Evolutionary conservation across 179 eudicot species (phyloP).

Genomic region (Beta macrorhiza): DNA sequence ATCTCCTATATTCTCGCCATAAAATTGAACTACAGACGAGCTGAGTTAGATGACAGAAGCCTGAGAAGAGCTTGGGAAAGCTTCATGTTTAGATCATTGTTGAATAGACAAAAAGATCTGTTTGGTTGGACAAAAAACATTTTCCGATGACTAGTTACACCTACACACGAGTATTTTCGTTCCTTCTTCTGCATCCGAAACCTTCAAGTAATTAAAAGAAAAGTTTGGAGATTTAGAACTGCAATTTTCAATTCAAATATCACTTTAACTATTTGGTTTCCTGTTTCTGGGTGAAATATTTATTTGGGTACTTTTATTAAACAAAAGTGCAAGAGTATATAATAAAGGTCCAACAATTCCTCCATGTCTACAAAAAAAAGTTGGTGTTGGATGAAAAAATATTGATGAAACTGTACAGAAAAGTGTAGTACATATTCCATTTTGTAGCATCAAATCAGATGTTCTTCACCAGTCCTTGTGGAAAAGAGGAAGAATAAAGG

Average conservation of each 20-base stretch:
- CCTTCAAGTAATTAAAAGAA: too few relatives aligned
- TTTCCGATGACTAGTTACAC: too few relatives aligned
- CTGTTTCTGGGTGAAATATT: not conserved
- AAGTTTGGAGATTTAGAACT: too few relatives aligned
- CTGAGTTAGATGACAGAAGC: conserved; percentile 14
- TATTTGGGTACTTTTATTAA: too few relatives aligned
- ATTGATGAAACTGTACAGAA: not conserved
- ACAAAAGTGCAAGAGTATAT: too few relatives aligned
- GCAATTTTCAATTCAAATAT: not conserved
- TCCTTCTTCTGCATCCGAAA: too few relatives aligned
- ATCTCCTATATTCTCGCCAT: not conserved
- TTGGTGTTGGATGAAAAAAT: not conserved
- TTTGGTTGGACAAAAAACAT: too few relatives aligned
- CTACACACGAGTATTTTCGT: too few relatives aligned
- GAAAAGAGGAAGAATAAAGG: conserved; percentile 14
- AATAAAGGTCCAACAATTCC: too few relatives aligned
- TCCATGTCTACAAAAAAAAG: not conserved
- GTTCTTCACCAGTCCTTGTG: conserved; percentile 11
- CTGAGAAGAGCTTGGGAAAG: not conserved
- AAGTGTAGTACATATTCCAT: not conserved
- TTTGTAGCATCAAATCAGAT: not conserved
- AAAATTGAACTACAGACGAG: not conserved
- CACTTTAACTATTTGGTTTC: not conserved
- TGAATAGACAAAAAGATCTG: not conserved
- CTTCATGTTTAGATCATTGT: not conserved